A percentile compares a stretch with the other conserved stretches of the same genome.
Evolutionary conservation across 2,329 filamentous ascomycete species (phyloP).

Genomic region (Epichloe elymi): DNA sequence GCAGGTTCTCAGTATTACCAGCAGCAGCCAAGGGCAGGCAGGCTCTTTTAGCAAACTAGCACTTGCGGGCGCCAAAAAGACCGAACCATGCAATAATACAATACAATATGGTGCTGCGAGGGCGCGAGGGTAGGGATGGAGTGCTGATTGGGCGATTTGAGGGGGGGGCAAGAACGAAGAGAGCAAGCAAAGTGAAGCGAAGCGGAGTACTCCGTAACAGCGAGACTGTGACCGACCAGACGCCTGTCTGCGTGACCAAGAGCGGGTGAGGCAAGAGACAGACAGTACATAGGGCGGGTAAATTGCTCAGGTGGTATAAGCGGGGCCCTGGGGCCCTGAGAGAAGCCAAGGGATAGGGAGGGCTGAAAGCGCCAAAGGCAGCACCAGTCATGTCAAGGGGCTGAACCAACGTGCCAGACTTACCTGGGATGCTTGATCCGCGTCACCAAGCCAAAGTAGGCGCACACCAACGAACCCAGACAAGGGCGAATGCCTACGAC

Average conservation of each 20-base stretch:
- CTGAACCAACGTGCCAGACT: not conserved
- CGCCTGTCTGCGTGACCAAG: not conserved
- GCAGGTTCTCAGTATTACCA: not conserved
- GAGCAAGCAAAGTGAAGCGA: not conserved
- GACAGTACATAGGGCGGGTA: not conserved
- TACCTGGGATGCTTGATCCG: constrained; percentile 1
- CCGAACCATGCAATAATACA: not conserved
- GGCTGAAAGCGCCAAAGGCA: not conserved
- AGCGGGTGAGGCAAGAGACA: not conserved
- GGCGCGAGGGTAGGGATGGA: not conserved
- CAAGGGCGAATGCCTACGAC: not conserved
- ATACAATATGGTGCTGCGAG: not conserved
- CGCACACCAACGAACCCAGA: constrained; percentile 1
- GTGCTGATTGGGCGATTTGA: constrained; percentile 4
- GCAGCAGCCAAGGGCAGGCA: not conserved
- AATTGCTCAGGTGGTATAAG: not conserved
- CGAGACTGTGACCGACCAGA: not conserved
- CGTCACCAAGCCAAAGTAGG: not conserved
- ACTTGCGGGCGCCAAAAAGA: not conserved
- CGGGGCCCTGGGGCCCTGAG: not conserved
- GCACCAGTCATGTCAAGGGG: not conserved
- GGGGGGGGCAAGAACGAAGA: not conserved
- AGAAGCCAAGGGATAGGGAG: not conserved
- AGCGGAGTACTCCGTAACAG: not conserved
- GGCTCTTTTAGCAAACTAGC: not conserved